phyloP scores from a whole-genome alignment of 164 flowering plant species.

The Nymphaea thermarum region DNA sequence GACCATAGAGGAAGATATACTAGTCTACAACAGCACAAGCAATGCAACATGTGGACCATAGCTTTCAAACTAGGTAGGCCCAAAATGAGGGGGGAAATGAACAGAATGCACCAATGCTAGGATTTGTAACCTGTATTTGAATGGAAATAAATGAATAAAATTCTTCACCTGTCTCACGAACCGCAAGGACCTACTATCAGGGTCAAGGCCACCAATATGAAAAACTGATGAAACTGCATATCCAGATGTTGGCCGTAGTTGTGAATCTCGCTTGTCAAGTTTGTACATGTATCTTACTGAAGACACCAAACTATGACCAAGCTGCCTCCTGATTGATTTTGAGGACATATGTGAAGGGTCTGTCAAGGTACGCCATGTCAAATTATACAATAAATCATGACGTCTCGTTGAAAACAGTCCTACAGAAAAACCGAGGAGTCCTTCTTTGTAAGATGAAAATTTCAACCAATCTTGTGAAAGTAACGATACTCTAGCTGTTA shows the following conservation, averaged over 20 bases:
- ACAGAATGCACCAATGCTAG: too few species aligned
- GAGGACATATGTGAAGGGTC: slow-evolving; percentile 87
- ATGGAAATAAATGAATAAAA: not conserved
- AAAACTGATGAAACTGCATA: slow-evolving; percentile 63
- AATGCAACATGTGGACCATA: too few species aligned
- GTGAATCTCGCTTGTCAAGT: slow-evolving; percentile 62
- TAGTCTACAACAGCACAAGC: too few species aligned
- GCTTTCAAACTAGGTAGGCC: too few species aligned
- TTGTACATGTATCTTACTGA: slow-evolving; percentile 70
- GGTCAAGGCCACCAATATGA: slow-evolving; percentile 74
- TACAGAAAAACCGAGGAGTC: slow-evolving; percentile 57
- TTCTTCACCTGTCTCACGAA: slow-evolving; percentile 79
- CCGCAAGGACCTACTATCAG: slow-evolving; percentile 59
- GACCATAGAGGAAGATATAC: too few species aligned
- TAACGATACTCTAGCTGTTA: slow-evolving; percentile 50
- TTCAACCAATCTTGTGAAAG: slow-evolving; percentile 88
- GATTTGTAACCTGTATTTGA: too few species aligned
- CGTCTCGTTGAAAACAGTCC: slow-evolving; percentile 52
- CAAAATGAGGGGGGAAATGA: too few species aligned
- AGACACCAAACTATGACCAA: slow-evolving; percentile 72
- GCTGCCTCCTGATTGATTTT: slow-evolving; percentile 67
- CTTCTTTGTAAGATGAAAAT: slow-evolving; percentile 83
- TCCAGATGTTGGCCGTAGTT: slow-evolving; percentile 74
- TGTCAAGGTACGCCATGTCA: slow-evolving; percentile 74
- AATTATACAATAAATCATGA: slow-evolving; percentile 68